Percentiles rank a stretch among this genome's conserved stretches.
Evolutionary conservation across 1,284 basidiomycete species (phyloP).

Genomic region (Leccinum huronense): DNA sequence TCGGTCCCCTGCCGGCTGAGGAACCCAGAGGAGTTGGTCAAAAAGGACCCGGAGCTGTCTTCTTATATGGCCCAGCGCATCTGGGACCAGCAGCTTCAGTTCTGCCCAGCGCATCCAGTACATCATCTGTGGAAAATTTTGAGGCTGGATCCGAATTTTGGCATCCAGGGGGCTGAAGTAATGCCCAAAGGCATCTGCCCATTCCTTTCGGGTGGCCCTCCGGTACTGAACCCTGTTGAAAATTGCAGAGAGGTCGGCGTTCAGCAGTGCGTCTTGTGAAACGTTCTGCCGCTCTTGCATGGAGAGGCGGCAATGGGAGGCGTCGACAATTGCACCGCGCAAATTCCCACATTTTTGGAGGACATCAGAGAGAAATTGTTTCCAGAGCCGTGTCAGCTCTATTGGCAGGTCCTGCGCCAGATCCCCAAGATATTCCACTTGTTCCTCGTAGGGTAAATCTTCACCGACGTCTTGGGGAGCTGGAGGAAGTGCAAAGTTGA

Average conservation of each 20-base stretch:
- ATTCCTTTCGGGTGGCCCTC: neutral
- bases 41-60: constrained; percentile 6
- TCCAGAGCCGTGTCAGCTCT: constrained; percentile 4
- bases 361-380: constrained; percentile 6
- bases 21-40: constrained; percentile 11
- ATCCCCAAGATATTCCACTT: neutral
- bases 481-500: neutral
- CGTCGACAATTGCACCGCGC: constrained; percentile 2
- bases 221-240: constrained; percentile 8
- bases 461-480: constrained; percentile 5
- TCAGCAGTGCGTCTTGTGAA: neutral
- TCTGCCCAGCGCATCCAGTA: constrained; percentile 12
- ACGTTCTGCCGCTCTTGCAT: constrained; percentile 3
- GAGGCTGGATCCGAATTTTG: constrained; percentile 1
- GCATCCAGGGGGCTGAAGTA: constrained; percentile 7
- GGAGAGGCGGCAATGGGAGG: constrained; percentile 8
- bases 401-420: neutral
- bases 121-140: constrained; percentile 8
- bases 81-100: neutral
- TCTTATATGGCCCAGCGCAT: neutral
- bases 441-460: constrained; percentile 8
- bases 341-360: constrained; percentile 13
- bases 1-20: constrained; percentile 5
- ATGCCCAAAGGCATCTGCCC: constrained; percentile 4
- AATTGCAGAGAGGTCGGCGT: neutral